phyloP scores from a whole-genome alignment of 805 yeast species.

The Starmerella sirachaensis region DNA sequence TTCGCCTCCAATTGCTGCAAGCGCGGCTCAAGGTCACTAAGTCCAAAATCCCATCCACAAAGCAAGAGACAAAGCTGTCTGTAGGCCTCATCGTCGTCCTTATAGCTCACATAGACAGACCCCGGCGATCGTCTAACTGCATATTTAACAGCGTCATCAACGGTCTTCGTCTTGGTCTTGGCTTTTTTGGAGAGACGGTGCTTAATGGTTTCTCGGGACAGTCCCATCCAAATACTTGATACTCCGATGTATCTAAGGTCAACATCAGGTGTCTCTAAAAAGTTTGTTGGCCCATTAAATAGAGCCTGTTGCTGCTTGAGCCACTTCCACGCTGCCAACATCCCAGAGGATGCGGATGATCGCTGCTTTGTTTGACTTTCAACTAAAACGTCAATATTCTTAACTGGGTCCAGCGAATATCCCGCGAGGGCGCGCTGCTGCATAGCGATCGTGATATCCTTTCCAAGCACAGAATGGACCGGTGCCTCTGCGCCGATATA shows the following conservation, averaged over 20 bases:
- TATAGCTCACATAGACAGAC: slow-evolving; percentile 26
- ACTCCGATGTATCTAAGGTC: slow-evolving; percentile 87
- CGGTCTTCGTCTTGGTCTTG: slow-evolving; percentile 32
- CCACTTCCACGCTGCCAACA: slow-evolving; percentile 87
- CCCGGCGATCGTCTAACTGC: slow-evolving; percentile 38
- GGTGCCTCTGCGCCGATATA: too few relatives aligned
- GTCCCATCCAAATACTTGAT: slow-evolving; percentile 67
- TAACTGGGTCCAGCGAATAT: slow-evolving; percentile 56
- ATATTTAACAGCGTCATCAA: slow-evolving; percentile 40
- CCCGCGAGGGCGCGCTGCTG: slow-evolving; percentile 59
- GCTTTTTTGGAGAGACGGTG: slow-evolving; percentile 19
- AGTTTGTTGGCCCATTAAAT: slow-evolving; percentile 42
- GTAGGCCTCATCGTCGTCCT: slow-evolving; percentile 45
- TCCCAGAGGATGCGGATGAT: slow-evolving; percentile 37
- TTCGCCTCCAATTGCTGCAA: slow-evolving; percentile 42
- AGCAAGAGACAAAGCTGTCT: slow-evolving; percentile 69
- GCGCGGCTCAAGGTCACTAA: slow-evolving; percentile 60
- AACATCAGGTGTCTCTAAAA: slow-evolving; percentile 45
- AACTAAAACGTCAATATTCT: slow-evolving; percentile 42
- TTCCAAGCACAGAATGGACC: slow-evolving; percentile 40
- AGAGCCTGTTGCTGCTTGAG: slow-evolving; percentile 57
- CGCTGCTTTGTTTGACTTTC: not conserved
- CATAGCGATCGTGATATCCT: slow-evolving; percentile 66
- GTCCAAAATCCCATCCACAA: slow-evolving; percentile 82
- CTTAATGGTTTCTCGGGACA: slow-evolving; percentile 27